Evolutionary conservation across 148 eudicot species (phyloP), one percentile per base, ranked within the genome.

Genomic region (Selenicereus undatus): DNA sequence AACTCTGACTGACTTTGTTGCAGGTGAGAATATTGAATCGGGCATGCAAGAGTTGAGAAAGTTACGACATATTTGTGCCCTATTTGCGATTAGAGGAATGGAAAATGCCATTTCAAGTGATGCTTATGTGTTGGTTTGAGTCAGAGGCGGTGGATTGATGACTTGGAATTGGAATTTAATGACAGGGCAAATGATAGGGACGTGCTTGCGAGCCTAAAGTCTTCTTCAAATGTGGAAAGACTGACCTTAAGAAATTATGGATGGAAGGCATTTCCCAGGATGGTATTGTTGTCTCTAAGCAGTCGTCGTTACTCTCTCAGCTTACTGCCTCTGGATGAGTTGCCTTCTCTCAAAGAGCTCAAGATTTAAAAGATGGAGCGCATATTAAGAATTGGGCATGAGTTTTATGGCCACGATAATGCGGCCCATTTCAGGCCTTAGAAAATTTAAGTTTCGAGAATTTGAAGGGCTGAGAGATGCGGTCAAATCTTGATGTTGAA

Each of bases 1-100:
- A n/a, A 79, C 81, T 71, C 45, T 70, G 11, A 79, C 66, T 4
- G 51, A 29, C 8, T 79, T 79, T 54, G 50, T 79, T 32, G 76
- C 51, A n/a, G 62, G 81, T 26, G n/a, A 71, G 75, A 18, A n/a
- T 22, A 30, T 4, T 52, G 81, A 35, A 32, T 39, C 74, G 11
- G n/a, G 51, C 45, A 70, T 78, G 9, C 5, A 48, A 68, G 74
- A 78, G 18, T 9, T 78, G 39, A 68, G 74, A 36, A 36, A 2
- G 10, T 48, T 8, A 9, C 51, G 10, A 9, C 51, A 48, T 0
- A 48, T 48, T 9, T 11, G 12, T 48, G 51, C 0, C 7, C 3
- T 2, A 48, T 48, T 54, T 17, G 22, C 60, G 6, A 16, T 17
- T 3, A 16, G 3, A 17, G 2, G 3, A 60, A n/a, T n/a, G 26